Base-by-base conservation (phyloP, 2,329 filamentous ascomycete species). In the Pezicula carpinea region DNA sequence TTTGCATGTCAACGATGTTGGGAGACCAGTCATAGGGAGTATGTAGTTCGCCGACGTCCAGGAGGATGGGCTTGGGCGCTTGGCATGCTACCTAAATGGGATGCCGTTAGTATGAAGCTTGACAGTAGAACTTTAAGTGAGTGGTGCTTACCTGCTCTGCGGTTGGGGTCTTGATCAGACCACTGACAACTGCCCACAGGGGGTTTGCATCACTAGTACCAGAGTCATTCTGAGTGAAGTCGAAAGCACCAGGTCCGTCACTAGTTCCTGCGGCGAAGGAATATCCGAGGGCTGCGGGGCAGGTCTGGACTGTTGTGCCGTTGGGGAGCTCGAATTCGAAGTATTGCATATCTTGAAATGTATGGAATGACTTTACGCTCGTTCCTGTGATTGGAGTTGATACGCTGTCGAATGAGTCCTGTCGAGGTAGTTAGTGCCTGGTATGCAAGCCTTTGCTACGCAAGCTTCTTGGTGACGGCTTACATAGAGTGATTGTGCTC, bases 231-330 rank as follows among this genome's bases (percentile, higher is more conserved):
- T 97, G 92, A 1, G 87, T 91, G 64, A 96, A 96, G 65, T 96
- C 91, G 59, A 96, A 95, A 0, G 82, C 83, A 1, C 92, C 92
- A 0, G 91, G 91, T 6, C 92, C 89, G 62, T 96, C 92, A 0
- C 87, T 89, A 0, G 92, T 97, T 14, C 92, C 92, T 0, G 87
- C 91, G 0, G 91, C 91, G 63, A 97, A 97, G 0, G 86, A 89
- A 62, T 91, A 95, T 8, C 92, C 92, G 44, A 97, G 71, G 0
- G 89, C 89, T 0, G 90, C 90, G 2, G 90, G 84, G 59, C 92
- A 96, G 0, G 91, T 95, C 44, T 71, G 75, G 6, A 82, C 87
- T 10, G 66, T 66, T 2, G 81, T 80, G 39, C 87, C 87, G 54
- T 95, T 89, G 1, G 85, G 77, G 2, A 90, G 80, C 2, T 70